Percentiles rank a stretch among this genome's conserved stretches.
These are phyloP conservation scores for Eucalyptus paniculata DNA, from an alignment of 345 rosid species.

Conservation along the genomic window DNA sequence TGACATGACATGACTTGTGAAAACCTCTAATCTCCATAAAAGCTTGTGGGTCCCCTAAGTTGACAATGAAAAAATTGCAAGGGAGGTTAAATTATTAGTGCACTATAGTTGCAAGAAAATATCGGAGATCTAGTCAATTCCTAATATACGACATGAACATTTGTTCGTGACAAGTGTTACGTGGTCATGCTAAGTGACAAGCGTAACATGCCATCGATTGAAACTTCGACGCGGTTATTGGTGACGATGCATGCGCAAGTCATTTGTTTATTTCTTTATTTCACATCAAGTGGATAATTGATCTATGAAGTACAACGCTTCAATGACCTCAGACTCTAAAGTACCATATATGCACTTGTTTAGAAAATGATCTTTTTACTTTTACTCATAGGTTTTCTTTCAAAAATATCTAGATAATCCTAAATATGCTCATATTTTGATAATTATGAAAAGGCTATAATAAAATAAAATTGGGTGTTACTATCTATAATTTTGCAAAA, in stretches of 20 bases:
- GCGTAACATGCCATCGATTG: not conserved
- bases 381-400: not conserved
- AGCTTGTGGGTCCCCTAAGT: not conserved
- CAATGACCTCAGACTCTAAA: accelerated
- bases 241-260: not conserved
- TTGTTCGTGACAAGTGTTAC: not conserved
- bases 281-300: not conserved
- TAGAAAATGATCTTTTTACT: not conserved
- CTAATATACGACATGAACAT: not conserved
- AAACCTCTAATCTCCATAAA: not conserved
- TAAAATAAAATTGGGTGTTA: not conserved
- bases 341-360: not conserved
- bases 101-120: not conserved
- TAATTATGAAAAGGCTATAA: not conserved
- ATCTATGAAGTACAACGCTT: not conserved
- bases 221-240: not conserved
- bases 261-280: not conserved
- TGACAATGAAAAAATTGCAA: not conserved
- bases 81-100: not conserved
- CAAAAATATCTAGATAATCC: not conserved
- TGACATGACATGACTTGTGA: not conserved
- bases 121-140: not conserved
- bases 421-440: not conserved
- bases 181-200: not conserved
- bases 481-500: not conserved